A percentile compares a stretch with the other conserved stretches of the same genome.
Conservation (phyloP, 306 rosid genomes). For the Biancaea sappan region DNA sequence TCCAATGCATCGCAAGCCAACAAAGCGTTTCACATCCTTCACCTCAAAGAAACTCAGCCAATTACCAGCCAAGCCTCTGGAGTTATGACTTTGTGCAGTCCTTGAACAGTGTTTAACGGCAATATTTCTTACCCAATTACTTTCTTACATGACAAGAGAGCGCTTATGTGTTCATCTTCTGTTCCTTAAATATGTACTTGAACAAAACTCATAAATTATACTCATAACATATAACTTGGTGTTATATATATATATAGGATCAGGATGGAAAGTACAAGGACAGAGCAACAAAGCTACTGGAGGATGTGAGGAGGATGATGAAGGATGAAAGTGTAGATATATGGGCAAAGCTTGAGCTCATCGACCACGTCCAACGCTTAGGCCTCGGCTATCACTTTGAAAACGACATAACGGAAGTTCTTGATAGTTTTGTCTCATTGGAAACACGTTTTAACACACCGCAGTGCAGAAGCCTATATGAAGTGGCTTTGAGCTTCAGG, state of each 20-base stretch:
- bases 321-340: conserved; percentile 28
- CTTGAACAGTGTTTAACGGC: conserved; percentile 42
- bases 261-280: conserved; percentile 29
- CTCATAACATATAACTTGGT: no score
- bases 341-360: conserved; percentile 31
- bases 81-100: conserved; percentile 48
- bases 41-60: conserved; percentile 36
- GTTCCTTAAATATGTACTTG: no score
- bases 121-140: neutral
- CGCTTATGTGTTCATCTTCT: neutral
- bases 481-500: conserved; percentile 47
- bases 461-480: conserved; percentile 24
- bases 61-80: conserved; percentile 53
- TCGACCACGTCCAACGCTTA: conserved; percentile 40
- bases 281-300: conserved; percentile 9
- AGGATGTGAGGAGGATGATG: conserved; percentile 45
- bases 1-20: conserved; percentile 23
- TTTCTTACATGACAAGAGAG: no score
- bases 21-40: neutral
- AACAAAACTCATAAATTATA: no score
- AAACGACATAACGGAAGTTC: conserved; percentile 38
- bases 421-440: conserved; percentile 19
- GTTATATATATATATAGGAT: no score
- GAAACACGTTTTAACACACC: neutral
- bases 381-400: conserved; percentile 42